Base-by-base conservation (phyloP, 2,329 filamentous ascomycete genomes). In the Colletotrichum tofieldiae region DNA sequence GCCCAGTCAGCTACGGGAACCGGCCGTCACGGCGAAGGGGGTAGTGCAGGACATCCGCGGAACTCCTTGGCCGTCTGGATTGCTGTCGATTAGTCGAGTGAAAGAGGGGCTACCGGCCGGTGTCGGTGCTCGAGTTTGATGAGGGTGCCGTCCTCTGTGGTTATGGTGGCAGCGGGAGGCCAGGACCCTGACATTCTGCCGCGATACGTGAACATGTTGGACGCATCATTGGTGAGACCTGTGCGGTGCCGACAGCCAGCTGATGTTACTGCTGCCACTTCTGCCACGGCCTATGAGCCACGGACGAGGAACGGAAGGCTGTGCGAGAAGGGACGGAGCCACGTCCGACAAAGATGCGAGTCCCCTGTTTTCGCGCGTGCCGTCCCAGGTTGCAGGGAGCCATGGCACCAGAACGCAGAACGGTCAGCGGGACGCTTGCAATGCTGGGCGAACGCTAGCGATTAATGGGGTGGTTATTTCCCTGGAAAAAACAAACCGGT, bases 361-460 rank as follows among this genome's bases (percentile, higher is more conserved):
- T 56, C 54, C 35, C 54, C 35, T 56, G 54, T 56, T 23, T 56
- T 37, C 16, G n/a, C 54, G 37, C 20, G 54, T 39, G 54, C 54
- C 35, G 12, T 56, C 32, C 54, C 16, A 56, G 35, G 62, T 55
- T 43, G 47, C 47, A 66, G 55, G 63, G 35, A n/a, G 55, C 35
- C 49, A 66, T 60, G 67, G 47, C 54, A 70, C 52, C 20, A 14
- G 67, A 39, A 63, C 58, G 43, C 20, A 14, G 67, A 39, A 63
- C 58, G 43, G 58, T 67, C 26, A 51, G 65, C 43, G 35, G 45
- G 26, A 56, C 35, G 47, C 32, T 29, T 23, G 35, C 35, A 37
- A 43, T 43, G 45, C 45, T 51, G 43, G 43, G 23, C 32, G n/a
- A 39, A 23, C n/a, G 47, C 47, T 63, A 54, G 35, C 6, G 16